Evolutionary conservation across 2,329 filamentous ascomycete genomes (phyloP).

Genomic region (Exophiala bonariae): DNA sequence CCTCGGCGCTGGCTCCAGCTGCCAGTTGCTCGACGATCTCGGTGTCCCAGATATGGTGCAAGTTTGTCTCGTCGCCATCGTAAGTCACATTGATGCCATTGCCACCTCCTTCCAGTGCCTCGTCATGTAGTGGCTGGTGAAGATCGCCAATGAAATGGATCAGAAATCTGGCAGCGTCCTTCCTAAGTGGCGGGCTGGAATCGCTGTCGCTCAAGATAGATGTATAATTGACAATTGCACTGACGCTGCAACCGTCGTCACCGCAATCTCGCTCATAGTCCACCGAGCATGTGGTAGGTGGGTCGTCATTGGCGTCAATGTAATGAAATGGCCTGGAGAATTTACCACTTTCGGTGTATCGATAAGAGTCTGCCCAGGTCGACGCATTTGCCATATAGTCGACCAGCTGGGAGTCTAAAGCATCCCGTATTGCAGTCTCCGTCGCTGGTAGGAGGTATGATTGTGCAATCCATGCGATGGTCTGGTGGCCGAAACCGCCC

Average conservation of each 20-base stretch:
- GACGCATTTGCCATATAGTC: slow-evolving; percentile 53
- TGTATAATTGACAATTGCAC: slow-evolving; percentile 53
- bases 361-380: slow-evolving; percentile 56
- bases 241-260: slow-evolving; percentile 50
- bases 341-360: slow-evolving; percentile 47
- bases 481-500: slow-evolving; percentile 55
- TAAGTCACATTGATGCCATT: slow-evolving; percentile 70
- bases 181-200: slow-evolving; percentile 27
- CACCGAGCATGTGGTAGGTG: slow-evolving; percentile 19
- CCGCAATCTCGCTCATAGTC: slow-evolving; percentile 49
- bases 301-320: slow-evolving; percentile 21
- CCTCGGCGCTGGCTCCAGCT: slow-evolving; percentile 43
- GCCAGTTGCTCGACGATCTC: slow-evolving; percentile 45
- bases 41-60: slow-evolving; percentile 73
- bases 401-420: slow-evolving; percentile 45
- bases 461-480: slow-evolving; percentile 56
- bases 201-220: slow-evolving; percentile 40
- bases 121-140: slow-evolving; percentile 67
- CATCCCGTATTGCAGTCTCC: slow-evolving; percentile 43
- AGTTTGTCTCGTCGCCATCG: slow-evolving; percentile 57
- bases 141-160: slow-evolving; percentile 68
- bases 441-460: slow-evolving; percentile 46
- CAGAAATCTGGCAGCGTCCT: slow-evolving; percentile 48
- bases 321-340: slow-evolving; percentile 44
- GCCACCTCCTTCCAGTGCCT: slow-evolving; percentile 63